These are phyloP conservation scores for Chaetomium sp. DNA, from an alignment of 2,329 filamentous ascomycete genomes.

Conservation along the genomic window DNA sequence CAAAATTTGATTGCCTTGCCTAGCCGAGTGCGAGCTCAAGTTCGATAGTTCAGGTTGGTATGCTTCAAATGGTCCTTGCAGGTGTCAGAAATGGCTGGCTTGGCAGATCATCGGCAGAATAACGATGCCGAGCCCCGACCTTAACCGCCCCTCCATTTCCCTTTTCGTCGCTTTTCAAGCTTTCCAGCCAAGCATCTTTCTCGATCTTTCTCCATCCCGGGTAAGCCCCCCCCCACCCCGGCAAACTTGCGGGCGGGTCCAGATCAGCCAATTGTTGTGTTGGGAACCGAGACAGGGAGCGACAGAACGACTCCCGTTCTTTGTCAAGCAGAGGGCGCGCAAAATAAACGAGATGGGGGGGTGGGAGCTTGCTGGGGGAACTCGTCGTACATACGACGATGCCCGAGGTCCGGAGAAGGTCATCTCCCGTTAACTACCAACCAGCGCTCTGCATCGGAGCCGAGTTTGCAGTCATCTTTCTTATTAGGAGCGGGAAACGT, in stretches of 20 bases:
- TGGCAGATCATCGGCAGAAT: conserved; percentile 4
- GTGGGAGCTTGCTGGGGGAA: background rate
- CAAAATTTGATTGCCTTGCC: too few relatives aligned
- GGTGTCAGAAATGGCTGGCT: background rate
- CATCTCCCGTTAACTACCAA: background rate
- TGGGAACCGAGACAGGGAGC: background rate
- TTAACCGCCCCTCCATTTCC: background rate
- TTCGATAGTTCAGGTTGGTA: background rate
- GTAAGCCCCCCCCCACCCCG: conserved; percentile 2
- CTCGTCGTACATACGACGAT: background rate
- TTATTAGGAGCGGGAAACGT: background rate
- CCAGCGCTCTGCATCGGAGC: background rate
- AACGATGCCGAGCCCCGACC: conserved; percentile 16
- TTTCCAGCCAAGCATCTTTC: background rate
- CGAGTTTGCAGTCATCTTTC: background rate
- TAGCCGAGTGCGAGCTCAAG: too few relatives aligned
- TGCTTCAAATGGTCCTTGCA: background rate
- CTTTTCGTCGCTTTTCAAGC: conserved; percentile 5
- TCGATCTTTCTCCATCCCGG: background rate
- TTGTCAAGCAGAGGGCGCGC: background rate
- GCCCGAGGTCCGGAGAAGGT: background rate
- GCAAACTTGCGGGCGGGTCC: background rate
- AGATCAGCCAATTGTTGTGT: conserved; percentile 8
- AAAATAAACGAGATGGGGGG: background rate
- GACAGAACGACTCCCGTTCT: background rate